phyloP scores from a whole-genome alignment of 2,329 filamentous ascomycete genomes.

The Gnomoniopsis smithogilvyi region DNA sequence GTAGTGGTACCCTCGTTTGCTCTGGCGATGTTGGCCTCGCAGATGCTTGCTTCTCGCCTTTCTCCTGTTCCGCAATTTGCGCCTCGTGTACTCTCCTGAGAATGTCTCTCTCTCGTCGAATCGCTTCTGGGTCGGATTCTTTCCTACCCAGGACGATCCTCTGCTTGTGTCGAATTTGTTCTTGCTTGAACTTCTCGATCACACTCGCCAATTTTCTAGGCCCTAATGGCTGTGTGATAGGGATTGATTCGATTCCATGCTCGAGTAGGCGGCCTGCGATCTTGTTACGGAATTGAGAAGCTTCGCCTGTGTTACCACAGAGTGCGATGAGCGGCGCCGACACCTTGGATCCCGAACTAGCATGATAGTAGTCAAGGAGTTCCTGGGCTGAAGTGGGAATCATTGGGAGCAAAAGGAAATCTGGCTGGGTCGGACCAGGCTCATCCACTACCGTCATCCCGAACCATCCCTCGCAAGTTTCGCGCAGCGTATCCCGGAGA shows the following conservation, averaged over 20 bases:
- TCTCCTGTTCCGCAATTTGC: slow-evolving; percentile 1
- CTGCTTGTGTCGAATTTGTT: not conserved
- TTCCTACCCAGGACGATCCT: slow-evolving; percentile 8
- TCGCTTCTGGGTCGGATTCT: slow-evolving; percentile 13
- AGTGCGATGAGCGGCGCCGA: not conserved
- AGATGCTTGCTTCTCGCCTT: not conserved
- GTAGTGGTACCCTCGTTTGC: not conserved
- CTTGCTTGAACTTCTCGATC: slow-evolving; percentile 1
- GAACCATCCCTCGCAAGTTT: slow-evolving; percentile 32
- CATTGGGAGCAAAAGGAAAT: slow-evolving; percentile 5
- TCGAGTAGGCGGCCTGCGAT: slow-evolving; percentile 4
- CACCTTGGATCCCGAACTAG: not conserved
- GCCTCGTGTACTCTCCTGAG: not conserved
- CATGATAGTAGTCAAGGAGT: slow-evolving; percentile 1
- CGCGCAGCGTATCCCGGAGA: slow-evolving; percentile 27
- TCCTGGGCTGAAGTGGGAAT: slow-evolving; percentile 21
- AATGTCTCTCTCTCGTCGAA: slow-evolving; percentile 10
- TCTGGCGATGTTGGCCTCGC: not conserved
- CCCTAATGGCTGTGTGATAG: slow-evolving; percentile 8
- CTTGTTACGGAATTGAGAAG: slow-evolving; percentile 1
- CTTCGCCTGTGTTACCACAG: slow-evolving; percentile 7
- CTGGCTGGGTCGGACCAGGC: not conserved
- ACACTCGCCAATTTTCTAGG: slow-evolving; percentile 11
- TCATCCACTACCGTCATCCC: slow-evolving; percentile 27
- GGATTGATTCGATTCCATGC: slow-evolving; percentile 8